Evolutionary conservation across 2,329 filamentous ascomycete species (phyloP), one percentile per base, ranked within the genome.

Genomic region (Scedosporium boydii): DNA sequence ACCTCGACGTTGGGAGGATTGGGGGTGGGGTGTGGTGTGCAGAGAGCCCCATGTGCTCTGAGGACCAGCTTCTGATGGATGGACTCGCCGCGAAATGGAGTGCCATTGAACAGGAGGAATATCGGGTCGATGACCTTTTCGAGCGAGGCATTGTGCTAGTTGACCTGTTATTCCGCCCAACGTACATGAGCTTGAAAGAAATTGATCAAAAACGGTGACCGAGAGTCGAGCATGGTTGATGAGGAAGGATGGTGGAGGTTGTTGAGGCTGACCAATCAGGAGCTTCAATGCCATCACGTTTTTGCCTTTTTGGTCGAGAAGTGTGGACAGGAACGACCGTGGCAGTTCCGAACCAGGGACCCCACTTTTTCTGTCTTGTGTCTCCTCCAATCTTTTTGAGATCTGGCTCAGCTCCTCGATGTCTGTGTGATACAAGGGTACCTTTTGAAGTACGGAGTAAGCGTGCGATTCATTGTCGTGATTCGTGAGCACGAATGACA

Each of bases 161-260:
- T 16, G 42, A 34, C 10, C 21, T 26, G 38, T 59, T 38, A 6
- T 42, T 23, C 34, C n/a, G 18, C 6, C 21, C 42, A 53, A 53
- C 23, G 46, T 53, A 21, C 21, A 21, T 26, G 48, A 53, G 48
- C n/a, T 18, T 21, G 21, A 53, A 12, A 9, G 21, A 12, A 53
- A 26, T 60, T 60, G 58, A n/a, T 51, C 58, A 18, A 41, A 60
- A 60, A 60, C 51, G 58, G 58, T 60, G 44, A 60, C 58, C 58
- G 58, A 60, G 58, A 38, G 42, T 26, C 16, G 48, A 53, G 44
- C 44, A 34, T 3, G 44, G 18, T 51, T 34, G 29, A 34, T 34
- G 29, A 34, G 29, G 29, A 34, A 34, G 58, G 26, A n/a, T 29
- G 48, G 42, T 6, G 14, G 18, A 16, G 58, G 27, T 6, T 23